A percentile compares a stretch with the other conserved stretches of the same genome.
These are phyloP conservation scores for Neurospora hispaniola DNA, from an alignment of 495 filamentous ascomycete species.

Conservation along the genomic window DNA sequence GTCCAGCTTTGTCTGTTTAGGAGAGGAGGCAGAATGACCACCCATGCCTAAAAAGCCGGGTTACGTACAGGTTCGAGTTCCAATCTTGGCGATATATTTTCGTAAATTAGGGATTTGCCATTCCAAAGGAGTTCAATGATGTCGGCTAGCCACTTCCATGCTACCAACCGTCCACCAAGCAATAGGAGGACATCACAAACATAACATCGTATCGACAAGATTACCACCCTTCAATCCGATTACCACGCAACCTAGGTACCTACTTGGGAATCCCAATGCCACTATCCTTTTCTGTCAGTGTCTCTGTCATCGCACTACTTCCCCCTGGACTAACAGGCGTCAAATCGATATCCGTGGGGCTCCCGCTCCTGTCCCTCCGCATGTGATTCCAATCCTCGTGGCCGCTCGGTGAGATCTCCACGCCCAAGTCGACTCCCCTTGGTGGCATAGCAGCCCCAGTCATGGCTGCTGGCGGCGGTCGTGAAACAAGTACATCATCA, in stretches of 20 bases:
- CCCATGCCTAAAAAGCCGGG: not conserved
- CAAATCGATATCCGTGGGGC: not conserved
- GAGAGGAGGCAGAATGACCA: not conserved
- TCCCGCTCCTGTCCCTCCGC: not conserved
- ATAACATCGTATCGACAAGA: too few species aligned
- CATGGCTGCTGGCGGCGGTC: not conserved
- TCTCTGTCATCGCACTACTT: not conserved
- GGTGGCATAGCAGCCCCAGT: not conserved
- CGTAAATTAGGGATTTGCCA: too few species aligned
- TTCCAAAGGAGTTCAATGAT: too few species aligned
- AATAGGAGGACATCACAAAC: too few species aligned
- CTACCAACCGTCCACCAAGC: not conserved
- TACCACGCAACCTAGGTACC: too few species aligned
- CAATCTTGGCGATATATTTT: not conserved
- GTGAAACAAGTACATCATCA: not conserved
- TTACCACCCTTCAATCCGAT: too few species aligned
- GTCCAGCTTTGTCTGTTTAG: not conserved
- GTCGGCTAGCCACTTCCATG: not conserved
- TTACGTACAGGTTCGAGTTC: not conserved
- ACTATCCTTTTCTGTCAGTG: not conserved
- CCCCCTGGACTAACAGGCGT: not conserved
- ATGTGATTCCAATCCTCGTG: not conserved
- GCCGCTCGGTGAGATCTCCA: not conserved
- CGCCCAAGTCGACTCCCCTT: not conserved
- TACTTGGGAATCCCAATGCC: not conserved